These are phyloP conservation scores for Populus simonii DNA, from an alignment of 345 rosid species.

Conservation along the genomic window DNA sequence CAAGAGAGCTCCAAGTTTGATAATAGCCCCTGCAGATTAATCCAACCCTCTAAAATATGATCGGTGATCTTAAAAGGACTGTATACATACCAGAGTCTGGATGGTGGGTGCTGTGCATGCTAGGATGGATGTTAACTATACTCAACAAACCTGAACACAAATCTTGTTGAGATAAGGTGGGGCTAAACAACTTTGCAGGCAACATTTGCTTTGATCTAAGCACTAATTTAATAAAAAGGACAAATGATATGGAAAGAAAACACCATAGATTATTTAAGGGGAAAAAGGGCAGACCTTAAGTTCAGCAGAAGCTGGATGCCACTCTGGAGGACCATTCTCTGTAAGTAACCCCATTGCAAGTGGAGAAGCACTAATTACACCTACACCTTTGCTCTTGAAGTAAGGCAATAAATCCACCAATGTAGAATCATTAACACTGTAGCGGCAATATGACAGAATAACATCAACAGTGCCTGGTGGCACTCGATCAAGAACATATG, in stretches of 20 bases:
- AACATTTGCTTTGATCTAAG: neutral
- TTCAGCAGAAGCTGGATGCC: slow-evolving; percentile 94
- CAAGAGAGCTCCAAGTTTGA: neutral
- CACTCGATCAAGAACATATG: slow-evolving; percentile 79
- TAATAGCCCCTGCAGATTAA: neutral
- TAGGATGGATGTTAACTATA: neutral
- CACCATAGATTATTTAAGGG: neutral
- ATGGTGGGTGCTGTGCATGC: neutral
- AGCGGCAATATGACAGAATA: slow-evolving; percentile 82
- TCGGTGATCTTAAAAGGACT: neutral
- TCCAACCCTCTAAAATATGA: neutral
- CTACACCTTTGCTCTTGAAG: slow-evolving; percentile 77
- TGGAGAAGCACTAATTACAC: slow-evolving; percentile 84
- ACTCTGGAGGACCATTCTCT: slow-evolving; percentile 84
- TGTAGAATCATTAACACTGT: slow-evolving; percentile 69
- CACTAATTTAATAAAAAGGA: neutral
- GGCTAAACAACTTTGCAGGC: neutral
- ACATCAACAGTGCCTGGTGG: slow-evolving; percentile 73
- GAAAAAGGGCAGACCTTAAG: slow-evolving; percentile 51
- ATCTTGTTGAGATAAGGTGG: neutral
- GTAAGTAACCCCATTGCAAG: slow-evolving; percentile 91
- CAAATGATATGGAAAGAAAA: neutral
- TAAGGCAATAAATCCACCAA: slow-evolving; percentile 73
- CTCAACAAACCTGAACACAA: neutral
- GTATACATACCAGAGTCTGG: neutral